These are phyloP conservation scores for Acacia concinna DNA, from an alignment of 331 rosid species.

Conservation along the genomic window DNA sequence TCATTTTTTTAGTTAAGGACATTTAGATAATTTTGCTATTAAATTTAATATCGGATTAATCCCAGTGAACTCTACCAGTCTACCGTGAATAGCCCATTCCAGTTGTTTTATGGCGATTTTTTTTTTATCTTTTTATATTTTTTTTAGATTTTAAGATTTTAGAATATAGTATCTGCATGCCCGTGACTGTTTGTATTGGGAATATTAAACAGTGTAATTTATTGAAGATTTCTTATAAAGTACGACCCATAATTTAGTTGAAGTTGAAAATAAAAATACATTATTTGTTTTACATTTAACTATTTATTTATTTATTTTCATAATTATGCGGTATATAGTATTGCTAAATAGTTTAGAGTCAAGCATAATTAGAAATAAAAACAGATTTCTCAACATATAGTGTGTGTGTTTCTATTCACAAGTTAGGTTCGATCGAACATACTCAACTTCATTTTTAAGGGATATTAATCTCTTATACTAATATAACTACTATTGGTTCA, in stretches of 20 bases:
- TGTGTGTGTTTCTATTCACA: too few relatives aligned
- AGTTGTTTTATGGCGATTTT: too few relatives aligned
- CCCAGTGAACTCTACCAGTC: too few relatives aligned
- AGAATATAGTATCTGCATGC: not conserved
- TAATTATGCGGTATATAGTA: not conserved
- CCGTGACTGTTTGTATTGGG: not conserved
- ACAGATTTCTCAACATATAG: not conserved
- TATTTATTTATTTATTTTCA: not conserved
- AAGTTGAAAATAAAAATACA: not conserved
- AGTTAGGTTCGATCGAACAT: not conserved
- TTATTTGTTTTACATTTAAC: not conserved
- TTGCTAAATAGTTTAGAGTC: not conserved
- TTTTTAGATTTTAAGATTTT: too few relatives aligned
- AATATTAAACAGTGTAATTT: not conserved
- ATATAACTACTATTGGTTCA: too few relatives aligned
- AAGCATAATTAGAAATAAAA: not conserved
- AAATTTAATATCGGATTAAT: too few relatives aligned
- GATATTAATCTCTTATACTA: not conserved
- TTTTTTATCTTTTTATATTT: too few relatives aligned
- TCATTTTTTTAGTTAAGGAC: too few relatives aligned
- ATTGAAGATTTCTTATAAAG: not conserved
- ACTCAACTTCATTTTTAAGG: not conserved
- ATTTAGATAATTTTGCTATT: too few relatives aligned
- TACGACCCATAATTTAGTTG: not conserved
- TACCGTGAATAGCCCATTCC: too few relatives aligned